phyloP scores from a whole-genome alignment of 345 rosid species.

The Theobroma cacao region DNA sequence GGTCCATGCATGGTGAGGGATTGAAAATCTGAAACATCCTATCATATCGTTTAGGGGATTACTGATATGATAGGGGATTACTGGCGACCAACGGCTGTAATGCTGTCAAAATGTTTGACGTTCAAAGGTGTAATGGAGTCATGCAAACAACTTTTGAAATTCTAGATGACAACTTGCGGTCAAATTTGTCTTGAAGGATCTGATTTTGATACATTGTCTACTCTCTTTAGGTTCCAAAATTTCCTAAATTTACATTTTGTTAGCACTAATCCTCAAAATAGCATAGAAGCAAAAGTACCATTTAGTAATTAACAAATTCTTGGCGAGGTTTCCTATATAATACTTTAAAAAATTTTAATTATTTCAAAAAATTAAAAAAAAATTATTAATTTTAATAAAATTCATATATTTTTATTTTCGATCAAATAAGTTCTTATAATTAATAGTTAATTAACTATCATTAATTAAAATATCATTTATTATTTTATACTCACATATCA shows the following conservation, averaged over 20 bases:
- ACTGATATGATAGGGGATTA: not conserved
- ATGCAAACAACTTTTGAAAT: not conserved
- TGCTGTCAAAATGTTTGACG: not conserved
- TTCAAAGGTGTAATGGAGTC: not conserved
- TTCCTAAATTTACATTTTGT: not conserved
- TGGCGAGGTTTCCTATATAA: too few relatives aligned
- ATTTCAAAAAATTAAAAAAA: too few relatives aligned
- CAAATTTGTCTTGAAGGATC: not conserved
- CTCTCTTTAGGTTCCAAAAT: not conserved
- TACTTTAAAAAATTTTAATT: too few relatives aligned
- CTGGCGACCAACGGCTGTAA: not conserved
- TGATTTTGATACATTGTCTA: not conserved
- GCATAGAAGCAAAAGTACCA: not conserved
- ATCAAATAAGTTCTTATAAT: too few relatives aligned
- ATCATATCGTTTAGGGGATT: not conserved
- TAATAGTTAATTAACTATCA: too few relatives aligned
- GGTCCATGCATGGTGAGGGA: not conserved
- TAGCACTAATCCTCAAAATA: not conserved
- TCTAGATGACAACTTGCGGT: not conserved
- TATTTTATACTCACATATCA: too few relatives aligned
- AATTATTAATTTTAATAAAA: too few relatives aligned
- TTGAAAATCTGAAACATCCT: not conserved
- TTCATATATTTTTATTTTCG: too few relatives aligned
- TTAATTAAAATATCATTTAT: too few relatives aligned
- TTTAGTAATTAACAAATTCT: too few relatives aligned